Base-by-base conservation (phyloP, 495 filamentous ascomycete genomes). In the Hyaloscypha hepaticicola region DNA sequence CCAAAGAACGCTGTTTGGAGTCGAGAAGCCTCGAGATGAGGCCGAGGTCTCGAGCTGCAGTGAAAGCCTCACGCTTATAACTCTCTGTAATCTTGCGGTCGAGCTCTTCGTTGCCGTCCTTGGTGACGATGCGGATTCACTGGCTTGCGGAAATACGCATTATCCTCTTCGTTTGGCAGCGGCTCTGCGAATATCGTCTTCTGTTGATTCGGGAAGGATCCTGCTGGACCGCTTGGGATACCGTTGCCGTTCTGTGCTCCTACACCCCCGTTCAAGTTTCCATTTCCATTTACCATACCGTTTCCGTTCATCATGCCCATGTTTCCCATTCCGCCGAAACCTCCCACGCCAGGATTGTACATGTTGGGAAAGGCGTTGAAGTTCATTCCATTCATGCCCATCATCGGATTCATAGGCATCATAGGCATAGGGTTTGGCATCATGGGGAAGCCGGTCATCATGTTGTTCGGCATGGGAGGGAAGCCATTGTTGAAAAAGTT, bases 51-150 rank as follows among this genome's bases (percentile, higher is more conserved):
- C 14, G 38, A 60, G 26, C 9, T 21, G 21, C n/a, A 55, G 50
- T 50, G 19, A 50, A 31, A 56, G 26, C 14, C 0, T 41, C 26
- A 24, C 24, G 27, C n/a, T 57, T 61, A 93, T n/a, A 96, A 78
- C 76, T 95, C 90, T 50, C 88, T 82, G 67, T 94, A 97, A 76
- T 99, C 96, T 72, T 90, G 93, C 21, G 92, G 92, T 52, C 95
- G 82, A 60, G 89, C 86, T 66, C 88, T 79, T 65, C 90, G 86
- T 64, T 91, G 87, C 60, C 89, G 80, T 61, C 90, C 88, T 75
- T 92, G 89, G 72, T 96, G 90, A 61, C 95, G 87, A 72, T 97
- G 92, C 12, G 93, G 95, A 72, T 99, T 99, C 58, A 98, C 90
- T 1, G 95, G 95, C 72, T 96, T 93, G 24, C 95, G 87, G 76